These are phyloP conservation scores for Candida tunisiensis DNA, from an alignment of 1,139 yeast genomes.

Conservation along the genomic window DNA sequence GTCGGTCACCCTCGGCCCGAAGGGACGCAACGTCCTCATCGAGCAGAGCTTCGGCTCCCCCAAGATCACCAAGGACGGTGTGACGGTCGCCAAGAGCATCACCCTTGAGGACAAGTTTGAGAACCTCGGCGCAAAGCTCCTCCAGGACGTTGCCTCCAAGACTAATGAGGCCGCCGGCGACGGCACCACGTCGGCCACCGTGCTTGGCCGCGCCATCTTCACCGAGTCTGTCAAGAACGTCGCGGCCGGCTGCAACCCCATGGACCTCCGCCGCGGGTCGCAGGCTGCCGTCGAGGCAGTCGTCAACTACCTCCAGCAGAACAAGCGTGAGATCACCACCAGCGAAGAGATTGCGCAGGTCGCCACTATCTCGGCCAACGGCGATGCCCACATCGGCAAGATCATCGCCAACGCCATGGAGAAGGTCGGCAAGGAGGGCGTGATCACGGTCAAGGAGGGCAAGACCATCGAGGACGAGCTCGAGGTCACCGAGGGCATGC, in stretches of 20 bases:
- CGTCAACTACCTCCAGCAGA: conserved; percentile 69
- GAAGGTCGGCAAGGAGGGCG: conserved; percentile 99
- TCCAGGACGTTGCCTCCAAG: conserved; percentile 97
- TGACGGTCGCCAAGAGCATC: conserved; percentile 87
- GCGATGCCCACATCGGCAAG: conserved; percentile 88
- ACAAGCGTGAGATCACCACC: conserved; percentile 95
- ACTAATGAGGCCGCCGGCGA: conserved; percentile 99
- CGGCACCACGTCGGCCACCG: conserved; percentile 98
- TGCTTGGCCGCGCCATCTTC: conserved; percentile 91
- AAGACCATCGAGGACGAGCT: conserved; percentile 93
- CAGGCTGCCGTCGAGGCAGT: conserved; percentile 98
- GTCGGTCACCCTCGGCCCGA: conserved; percentile 93
- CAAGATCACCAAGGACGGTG: conserved; percentile 99
- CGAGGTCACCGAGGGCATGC: conserved; percentile 99
- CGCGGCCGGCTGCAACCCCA: conserved; percentile 99
- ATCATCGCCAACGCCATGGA: conserved; percentile 96
- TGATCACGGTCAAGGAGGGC: conserved; percentile 94
- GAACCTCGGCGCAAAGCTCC: conserved; percentile 89
- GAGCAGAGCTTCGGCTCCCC: conserved; percentile 97
- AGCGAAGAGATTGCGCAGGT: conserved; percentile 97
- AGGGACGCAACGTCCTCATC: conserved; percentile 93
- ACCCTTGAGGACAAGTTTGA: conserved; percentile 84
- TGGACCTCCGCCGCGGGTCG: conserved; percentile 97
- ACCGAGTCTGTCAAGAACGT: conserved; percentile 96
- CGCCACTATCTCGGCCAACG: conserved; percentile 97